Conservation (phyloP, 805 yeast species). For the Kregervanrija pseudodelftensis region DNA sequence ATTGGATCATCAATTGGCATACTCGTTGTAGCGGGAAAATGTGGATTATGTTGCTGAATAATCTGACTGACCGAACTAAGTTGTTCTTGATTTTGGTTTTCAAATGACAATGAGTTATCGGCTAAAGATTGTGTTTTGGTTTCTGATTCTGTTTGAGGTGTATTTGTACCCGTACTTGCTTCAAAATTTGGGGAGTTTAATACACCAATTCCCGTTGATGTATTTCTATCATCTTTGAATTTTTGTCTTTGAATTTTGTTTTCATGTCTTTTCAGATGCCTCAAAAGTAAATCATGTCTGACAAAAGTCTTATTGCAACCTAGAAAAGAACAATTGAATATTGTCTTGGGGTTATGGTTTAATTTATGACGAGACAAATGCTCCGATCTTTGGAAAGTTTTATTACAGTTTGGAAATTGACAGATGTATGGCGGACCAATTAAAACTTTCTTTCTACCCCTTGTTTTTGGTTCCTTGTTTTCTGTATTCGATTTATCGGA, state of each 20-base stretch:
- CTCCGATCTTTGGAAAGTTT: constrained; percentile 53
- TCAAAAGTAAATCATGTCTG: constrained; percentile 44
- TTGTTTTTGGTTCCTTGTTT: constrained; percentile 2
- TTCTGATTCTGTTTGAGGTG: neutral
- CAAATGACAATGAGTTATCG: too few species aligned
- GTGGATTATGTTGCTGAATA: constrained; percentile 14
- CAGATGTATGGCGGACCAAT: constrained; percentile 31
- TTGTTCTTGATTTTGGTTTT: constrained; percentile 2
- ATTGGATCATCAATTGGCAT: neutral
- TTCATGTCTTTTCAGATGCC: constrained; percentile 41
- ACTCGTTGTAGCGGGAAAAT: neutral
- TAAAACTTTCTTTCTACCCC: constrained; percentile 13
- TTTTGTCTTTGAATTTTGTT: constrained; percentile 10
- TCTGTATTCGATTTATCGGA: neutral
- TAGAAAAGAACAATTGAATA: constrained; percentile 41
- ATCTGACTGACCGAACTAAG: constrained; percentile 18
- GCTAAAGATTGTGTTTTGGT: too few species aligned
- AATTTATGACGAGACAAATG: constrained; percentile 59
- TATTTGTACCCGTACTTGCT: neutral
- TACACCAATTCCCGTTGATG: neutral
- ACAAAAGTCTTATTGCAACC: constrained; percentile 57
- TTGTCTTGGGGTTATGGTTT: constrained; percentile 51
- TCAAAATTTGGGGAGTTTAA: too few species aligned
- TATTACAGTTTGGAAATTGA: constrained; percentile 43
- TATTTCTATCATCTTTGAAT: neutral